Conservation (phyloP, 306 rosid species). For the Dalbergia oliveri region DNA sequence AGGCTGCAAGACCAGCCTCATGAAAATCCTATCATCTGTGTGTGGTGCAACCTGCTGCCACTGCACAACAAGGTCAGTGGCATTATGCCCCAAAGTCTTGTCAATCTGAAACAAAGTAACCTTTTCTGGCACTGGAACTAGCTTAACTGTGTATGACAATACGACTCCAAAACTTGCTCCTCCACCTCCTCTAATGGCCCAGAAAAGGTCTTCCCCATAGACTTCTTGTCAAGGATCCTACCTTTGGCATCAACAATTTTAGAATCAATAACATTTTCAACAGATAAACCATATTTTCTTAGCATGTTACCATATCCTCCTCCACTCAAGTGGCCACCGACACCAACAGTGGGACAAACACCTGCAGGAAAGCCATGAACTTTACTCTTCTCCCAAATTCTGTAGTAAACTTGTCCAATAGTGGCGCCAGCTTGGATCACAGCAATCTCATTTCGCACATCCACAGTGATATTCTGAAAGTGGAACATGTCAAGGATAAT, state of each 20-base stretch:
- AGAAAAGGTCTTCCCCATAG: constrained; percentile 63
- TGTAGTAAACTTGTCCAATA: constrained; percentile 63
- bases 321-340: constrained; percentile 81
- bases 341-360: constrained; percentile 74
- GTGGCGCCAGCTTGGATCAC: constrained; percentile 65
- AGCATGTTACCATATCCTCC: constrained; percentile 87
- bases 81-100: constrained; percentile 53
- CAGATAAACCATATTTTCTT: constrained; percentile 58
- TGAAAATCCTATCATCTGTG: constrained; percentile 60
- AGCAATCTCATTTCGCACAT: constrained; percentile 51
- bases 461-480: constrained; percentile 50
- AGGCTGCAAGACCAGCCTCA: constrained; percentile 67
- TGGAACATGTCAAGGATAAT: constrained; percentile 64
- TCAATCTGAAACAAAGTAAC: constrained; percentile 57
- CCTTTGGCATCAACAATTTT: constrained; percentile 59
- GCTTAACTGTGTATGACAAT: constrained; percentile 54
- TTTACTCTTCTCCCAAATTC: constrained; percentile 67
- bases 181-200: constrained; percentile 74
- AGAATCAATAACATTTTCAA: constrained; percentile 60
- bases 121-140: constrained; percentile 58
- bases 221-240: constrained; percentile 48
- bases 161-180: constrained; percentile 76
- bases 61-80: constrained; percentile 46
- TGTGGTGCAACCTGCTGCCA: constrained; percentile 69
- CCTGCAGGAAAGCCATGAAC: constrained; percentile 75